phyloP scores from a whole-genome alignment of 139 green algal genomes.

The Ettlia oleoabundans region DNA sequence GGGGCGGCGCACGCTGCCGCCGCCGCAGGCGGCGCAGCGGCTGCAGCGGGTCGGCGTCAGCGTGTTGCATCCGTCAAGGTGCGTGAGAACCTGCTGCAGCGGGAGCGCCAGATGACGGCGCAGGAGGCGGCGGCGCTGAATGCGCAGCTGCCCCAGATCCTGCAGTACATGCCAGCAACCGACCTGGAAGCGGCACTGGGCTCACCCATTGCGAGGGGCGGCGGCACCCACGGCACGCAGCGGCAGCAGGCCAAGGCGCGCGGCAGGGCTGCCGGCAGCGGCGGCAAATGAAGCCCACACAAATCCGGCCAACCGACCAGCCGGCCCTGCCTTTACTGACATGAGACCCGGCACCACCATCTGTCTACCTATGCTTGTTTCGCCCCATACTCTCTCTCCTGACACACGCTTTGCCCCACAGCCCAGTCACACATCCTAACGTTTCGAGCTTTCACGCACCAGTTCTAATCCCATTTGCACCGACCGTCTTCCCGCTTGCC shows the following conservation, averaged over 20 bases:
- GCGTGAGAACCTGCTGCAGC: conserved; percentile 27
- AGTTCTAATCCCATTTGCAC: too few relatives aligned
- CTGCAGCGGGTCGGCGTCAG: conserved; percentile 20
- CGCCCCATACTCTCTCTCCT: too few relatives aligned
- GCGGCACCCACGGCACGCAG: background rate
- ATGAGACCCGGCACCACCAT: too few relatives aligned
- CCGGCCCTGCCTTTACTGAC: too few relatives aligned
- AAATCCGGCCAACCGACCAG: too few relatives aligned
- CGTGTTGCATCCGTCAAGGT: conserved; percentile 20
- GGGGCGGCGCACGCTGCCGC: too few relatives aligned
- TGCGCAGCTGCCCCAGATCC: conserved; percentile 6
- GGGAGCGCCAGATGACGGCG: conserved; percentile 29
- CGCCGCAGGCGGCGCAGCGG: background rate
- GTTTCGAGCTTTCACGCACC: too few relatives aligned
- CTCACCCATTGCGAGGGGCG: background rate
- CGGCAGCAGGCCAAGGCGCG: conserved; percentile 15
- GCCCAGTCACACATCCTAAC: too few relatives aligned
- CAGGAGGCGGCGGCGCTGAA: conserved; percentile 27
- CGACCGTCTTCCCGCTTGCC: too few relatives aligned
- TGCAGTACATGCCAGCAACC: conserved; percentile 2
- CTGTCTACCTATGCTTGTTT: too few relatives aligned
- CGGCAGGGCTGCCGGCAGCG: background rate
- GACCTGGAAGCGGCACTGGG: conserved; percentile 19
- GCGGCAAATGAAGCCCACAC: background rate
- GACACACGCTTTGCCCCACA: too few relatives aligned